Percentiles rank a stretch among this genome's conserved stretches.
These are phyloP conservation scores for Stenogyne calaminthoides DNA, from an alignment of 305 asterid genomes.

Conservation along the genomic window DNA sequence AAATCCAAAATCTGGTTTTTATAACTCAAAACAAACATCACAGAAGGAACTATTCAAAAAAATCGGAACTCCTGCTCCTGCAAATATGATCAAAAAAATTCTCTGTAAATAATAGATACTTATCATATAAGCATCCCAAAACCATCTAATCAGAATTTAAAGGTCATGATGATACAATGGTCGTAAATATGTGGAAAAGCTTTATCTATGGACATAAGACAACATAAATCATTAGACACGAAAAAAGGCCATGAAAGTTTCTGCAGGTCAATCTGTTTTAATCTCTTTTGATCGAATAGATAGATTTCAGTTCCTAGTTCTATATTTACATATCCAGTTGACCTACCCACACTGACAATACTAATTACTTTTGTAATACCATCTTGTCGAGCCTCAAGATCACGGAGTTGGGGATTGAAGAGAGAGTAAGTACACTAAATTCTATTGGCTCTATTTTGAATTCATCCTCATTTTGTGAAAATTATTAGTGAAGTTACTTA, in stretches of 20 bases:
- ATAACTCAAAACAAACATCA: too few species aligned
- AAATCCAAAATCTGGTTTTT: too few species aligned
- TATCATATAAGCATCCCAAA: not conserved
- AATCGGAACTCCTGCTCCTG: not conserved
- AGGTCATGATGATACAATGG: not conserved
- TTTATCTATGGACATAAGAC: not conserved
- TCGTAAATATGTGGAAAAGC: not conserved
- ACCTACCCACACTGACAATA: not conserved
- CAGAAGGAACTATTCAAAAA: not conserved
- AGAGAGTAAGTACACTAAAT: not conserved
- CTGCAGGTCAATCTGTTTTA: not conserved
- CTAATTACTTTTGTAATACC: not conserved
- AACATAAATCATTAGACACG: not conserved
- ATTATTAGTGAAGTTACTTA: not conserved
- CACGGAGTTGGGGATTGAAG: not conserved
- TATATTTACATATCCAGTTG: not conserved
- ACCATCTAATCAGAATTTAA: not conserved
- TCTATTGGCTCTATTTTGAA: not conserved
- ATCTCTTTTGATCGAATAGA: not conserved
- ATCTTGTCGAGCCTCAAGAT: not conserved
- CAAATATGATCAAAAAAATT: not conserved
- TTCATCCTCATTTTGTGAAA: not conserved
- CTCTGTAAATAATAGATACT: not conserved
- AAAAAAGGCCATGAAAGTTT: not conserved
- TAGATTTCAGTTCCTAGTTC: not conserved